Conservation (phyloP, 305 asterid species). For the Fraxinus baroniana region DNA sequence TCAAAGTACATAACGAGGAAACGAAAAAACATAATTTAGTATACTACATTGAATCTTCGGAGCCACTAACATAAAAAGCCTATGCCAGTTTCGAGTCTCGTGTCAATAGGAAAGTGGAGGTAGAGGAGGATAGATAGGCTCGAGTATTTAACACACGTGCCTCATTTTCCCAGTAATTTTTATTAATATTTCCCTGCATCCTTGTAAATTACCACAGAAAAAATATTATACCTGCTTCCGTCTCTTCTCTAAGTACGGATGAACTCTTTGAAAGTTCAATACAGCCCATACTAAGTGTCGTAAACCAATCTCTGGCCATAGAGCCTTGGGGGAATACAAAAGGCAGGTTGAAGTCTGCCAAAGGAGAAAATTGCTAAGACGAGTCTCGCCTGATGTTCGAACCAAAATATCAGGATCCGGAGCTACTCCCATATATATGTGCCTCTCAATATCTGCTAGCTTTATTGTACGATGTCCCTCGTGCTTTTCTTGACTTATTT, state of each 20-base stretch:
- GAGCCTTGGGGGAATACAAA: constrained; percentile 52
- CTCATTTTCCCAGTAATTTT: not conserved
- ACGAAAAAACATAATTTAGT: not conserved
- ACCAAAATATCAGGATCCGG: constrained; percentile 70
- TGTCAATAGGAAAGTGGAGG: not conserved
- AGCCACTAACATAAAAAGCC: not conserved
- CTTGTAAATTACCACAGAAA: not conserved
- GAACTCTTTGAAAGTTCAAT: constrained; percentile 50
- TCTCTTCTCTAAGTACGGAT: constrained; percentile 49
- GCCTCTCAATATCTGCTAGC: constrained; percentile 56
- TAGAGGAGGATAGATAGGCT: not conserved
- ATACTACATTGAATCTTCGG: not conserved
- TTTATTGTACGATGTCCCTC: constrained; percentile 21
- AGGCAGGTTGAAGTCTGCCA: constrained; percentile 75
- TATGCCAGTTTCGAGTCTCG: not conserved
- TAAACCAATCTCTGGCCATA: constrained; percentile 78
- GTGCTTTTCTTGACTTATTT: constrained; percentile 6
- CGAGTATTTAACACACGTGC: not conserved
- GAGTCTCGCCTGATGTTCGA: constrained; percentile 64
- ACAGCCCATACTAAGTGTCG: constrained; percentile 67
- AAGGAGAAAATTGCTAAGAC: constrained; percentile 65
- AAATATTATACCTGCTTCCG: constrained; percentile 31
- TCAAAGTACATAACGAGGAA: not conserved
- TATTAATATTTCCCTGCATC: not conserved
- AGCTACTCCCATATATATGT: constrained; percentile 61